Base-by-base conservation (phyloP, 352 stramenopile species). In the Pythium dissimile region DNA sequence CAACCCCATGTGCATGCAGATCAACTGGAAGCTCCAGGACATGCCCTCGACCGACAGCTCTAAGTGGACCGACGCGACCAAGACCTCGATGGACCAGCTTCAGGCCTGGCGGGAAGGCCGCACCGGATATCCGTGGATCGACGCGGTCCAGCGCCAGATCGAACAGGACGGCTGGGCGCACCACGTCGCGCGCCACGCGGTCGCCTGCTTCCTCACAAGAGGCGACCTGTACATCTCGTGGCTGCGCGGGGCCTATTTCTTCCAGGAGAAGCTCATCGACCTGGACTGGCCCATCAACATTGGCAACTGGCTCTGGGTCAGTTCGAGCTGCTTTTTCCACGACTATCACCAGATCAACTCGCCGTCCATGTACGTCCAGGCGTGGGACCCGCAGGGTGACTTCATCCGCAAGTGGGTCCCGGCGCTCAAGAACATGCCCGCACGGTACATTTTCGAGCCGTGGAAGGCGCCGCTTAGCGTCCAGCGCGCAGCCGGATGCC, bases 291-390 rank as follows among this genome's bases (percentile, higher is more conserved):
- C 84, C 2, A 64, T 99, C n/a, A 99, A 99, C 74, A 88, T 96
- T 54, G 97, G 96, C 71, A 99, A 99, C 64, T 99, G 97, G 96
- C 80, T 97, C 42, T 98, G 97, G 95, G 84, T 99, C 2, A 95
- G 78, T 31, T 95, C 89, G 38, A 96, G 84, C 45, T 90, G 82
- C 47, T 98, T 98, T 68, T 99, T 98, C 66, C 90, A 97, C 45
- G 94, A 99, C 64, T 98, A 98, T 67, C 96, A 96, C 67, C 77
- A 89, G 24, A 95, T 97, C 64, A 97, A 98, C 60, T 97, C 79
- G 41, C 94, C 94, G 7, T 84, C 90, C 26, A 72, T 84, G 23
- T 97, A 96, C 63, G 80, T 85, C 9, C 97, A 98, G 67, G 96
- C 97, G 50, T 98, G 89, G 67, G 96, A 99, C 65, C 75, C 84